A percentile compares a stretch with the other conserved stretches of the same genome.
Conservation (phyloP, 2,329 filamentous ascomycete species). For the Neocucurbitaria cava region DNA sequence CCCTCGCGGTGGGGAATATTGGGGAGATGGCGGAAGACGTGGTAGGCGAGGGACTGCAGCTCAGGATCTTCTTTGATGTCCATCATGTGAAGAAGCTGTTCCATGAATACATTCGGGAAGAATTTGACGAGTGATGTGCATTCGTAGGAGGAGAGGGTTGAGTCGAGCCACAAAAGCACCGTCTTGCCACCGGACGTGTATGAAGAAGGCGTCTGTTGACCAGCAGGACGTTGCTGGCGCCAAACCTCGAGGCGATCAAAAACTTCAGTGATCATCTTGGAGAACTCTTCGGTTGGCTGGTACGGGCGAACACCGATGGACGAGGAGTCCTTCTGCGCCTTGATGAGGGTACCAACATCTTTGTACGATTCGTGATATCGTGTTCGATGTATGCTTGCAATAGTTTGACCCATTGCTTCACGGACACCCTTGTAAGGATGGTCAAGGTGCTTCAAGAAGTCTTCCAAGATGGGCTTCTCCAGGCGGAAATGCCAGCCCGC, state of each 20-base stretch:
- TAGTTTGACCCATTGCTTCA: conserved; percentile 89
- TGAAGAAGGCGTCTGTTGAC: conserved; percentile 89
- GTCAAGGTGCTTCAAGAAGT: conserved; percentile 90
- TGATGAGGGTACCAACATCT: conserved; percentile 76
- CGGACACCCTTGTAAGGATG: conserved; percentile 98
- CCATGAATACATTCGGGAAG: conserved; percentile 88
- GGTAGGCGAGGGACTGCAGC: conserved; percentile 90
- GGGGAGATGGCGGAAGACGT: conserved; percentile 94
- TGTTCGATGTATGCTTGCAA: conserved; percentile 87
- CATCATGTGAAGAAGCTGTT: conserved; percentile 98
- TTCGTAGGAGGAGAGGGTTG: conserved; percentile 87
- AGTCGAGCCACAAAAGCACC: conserved; percentile 92
- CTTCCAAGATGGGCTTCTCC: conserved; percentile 83
- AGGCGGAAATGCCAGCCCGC: conserved; percentile 95
- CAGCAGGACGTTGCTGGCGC: conserved; percentile 82
- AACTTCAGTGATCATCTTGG: conserved; percentile 72
- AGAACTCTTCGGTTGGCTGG: conserved; percentile 76
- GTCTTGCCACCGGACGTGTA: conserved; percentile 98
- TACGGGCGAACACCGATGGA: conserved; percentile 88
- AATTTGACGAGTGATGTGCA: conserved; percentile 90
- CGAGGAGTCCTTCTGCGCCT: conserved; percentile 78
- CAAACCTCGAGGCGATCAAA: conserved; percentile 84
- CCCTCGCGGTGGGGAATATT: conserved; percentile 92
- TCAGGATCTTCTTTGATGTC: conserved; percentile 98
- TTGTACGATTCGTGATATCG: conserved; percentile 94